Percentiles rank a stretch among this genome's conserved stretches.
Conservation (phyloP, 2,329 filamentous ascomycete species). For the Venturia effusa region DNA sequence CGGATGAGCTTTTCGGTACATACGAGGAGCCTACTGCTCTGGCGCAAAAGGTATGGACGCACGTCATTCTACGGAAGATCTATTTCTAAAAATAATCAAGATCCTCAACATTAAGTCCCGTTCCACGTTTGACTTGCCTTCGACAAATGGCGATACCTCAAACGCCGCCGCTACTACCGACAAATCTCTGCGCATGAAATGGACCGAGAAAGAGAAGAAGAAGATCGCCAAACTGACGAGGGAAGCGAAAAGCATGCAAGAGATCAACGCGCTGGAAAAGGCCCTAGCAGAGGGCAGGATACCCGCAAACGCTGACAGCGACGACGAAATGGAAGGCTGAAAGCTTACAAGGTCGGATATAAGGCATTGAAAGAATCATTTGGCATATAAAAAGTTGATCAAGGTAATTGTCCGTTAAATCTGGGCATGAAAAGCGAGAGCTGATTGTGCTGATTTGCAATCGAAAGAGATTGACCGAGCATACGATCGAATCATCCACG, state of each 20-base stretch:
- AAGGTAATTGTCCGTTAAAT: background rate
- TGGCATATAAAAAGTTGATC: background rate
- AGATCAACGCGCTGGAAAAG: constrained; percentile 85
- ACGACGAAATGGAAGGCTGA: constrained; percentile 9
- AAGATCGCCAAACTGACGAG: constrained; percentile 77
- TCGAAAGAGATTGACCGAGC: background rate
- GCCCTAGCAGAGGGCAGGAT: constrained; percentile 81
- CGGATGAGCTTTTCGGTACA: constrained; percentile 75
- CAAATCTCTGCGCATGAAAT: constrained; percentile 44
- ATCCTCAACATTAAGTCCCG: constrained; percentile 79
- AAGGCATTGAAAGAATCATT: background rate
- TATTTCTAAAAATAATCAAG: constrained; percentile 25
- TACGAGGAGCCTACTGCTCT: constrained; percentile 65
- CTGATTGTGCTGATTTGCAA: background rate
- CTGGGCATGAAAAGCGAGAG: background rate
- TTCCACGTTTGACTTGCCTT: constrained; percentile 47
- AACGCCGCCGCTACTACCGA: constrained; percentile 19
- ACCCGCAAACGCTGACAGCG: constrained; percentile 47
- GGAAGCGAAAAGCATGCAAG: constrained; percentile 78
- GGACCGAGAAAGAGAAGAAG: constrained; percentile 82
- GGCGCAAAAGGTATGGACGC: constrained; percentile 50
- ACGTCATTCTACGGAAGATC: constrained; percentile 11
- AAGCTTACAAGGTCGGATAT: background rate
- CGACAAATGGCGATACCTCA: constrained; percentile 28
- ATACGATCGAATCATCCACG: background rate